A percentile compares a stretch with the other conserved stretches of the same genome.
Evolutionary conservation across 305 asterid genomes (phyloP).

Genomic region (Fraxinus albicans): DNA sequence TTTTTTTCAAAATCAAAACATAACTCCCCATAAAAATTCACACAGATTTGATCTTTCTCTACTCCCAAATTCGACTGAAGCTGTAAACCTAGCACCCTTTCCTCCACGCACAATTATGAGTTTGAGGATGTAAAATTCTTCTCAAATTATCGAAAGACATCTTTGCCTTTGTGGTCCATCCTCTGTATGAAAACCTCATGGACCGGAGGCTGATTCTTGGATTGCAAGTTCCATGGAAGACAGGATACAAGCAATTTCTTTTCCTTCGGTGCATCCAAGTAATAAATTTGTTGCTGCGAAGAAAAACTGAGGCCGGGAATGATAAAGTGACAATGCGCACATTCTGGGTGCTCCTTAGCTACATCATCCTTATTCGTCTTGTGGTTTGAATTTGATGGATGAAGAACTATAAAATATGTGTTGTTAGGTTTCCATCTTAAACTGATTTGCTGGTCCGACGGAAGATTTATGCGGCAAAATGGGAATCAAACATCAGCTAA

Average conservation of each 20-base stretch:
- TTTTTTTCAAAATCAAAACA: not conserved
- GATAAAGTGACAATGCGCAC: not conserved
- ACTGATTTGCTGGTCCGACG: not conserved
- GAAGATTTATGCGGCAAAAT: not conserved
- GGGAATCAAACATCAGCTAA: not conserved
- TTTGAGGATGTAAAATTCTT: not conserved
- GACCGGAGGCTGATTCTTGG: not conserved
- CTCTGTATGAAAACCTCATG: not conserved
- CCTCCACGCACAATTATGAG: not conserved
- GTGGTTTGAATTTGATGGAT: not conserved
- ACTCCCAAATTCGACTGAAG: not conserved
- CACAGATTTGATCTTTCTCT: not conserved
- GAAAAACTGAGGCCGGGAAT: not conserved
- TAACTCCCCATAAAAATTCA: not conserved
- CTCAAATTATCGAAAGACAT: not conserved
- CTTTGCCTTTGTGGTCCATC: not conserved
- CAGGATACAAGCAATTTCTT: not conserved
- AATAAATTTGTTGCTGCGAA: not conserved
- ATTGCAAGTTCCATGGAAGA: not conserved
- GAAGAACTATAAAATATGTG: not conserved
- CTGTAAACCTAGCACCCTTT: not conserved
- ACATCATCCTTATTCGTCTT: not conserved
- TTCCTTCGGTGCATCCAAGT: not conserved
- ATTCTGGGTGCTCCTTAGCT: not conserved
- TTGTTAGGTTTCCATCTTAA: not conserved